These are phyloP conservation scores for Eurotiales sp. DNA, from an alignment of 2,329 filamentous ascomycete genomes.

Conservation along the genomic window DNA sequence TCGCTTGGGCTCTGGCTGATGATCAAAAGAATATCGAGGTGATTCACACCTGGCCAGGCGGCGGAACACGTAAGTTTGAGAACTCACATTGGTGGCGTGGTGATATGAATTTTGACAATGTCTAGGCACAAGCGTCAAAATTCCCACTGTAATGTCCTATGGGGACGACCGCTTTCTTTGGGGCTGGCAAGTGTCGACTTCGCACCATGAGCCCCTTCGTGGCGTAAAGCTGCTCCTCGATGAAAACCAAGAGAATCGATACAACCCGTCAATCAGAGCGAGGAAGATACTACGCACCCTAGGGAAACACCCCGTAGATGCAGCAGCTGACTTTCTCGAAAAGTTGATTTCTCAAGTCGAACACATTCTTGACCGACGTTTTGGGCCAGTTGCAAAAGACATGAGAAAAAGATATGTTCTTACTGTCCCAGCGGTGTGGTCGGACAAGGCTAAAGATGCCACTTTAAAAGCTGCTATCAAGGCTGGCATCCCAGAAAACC, in stretches of 20 bases:
- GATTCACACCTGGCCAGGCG: slow-evolving; percentile 24
- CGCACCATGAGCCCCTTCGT: slow-evolving; percentile 21
- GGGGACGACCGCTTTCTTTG: slow-evolving; percentile 16
- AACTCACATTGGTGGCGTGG: background rate
- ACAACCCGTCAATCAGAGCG: background rate
- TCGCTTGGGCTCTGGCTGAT: slow-evolving; percentile 21
- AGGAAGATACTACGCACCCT: background rate
- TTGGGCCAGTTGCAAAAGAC: slow-evolving; percentile 6
- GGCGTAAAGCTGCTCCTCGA: slow-evolving; percentile 21
- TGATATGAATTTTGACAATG: background rate
- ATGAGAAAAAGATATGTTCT: slow-evolving; percentile 25
- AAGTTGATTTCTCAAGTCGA: background rate
- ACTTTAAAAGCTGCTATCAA: slow-evolving; percentile 21
- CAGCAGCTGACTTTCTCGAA: background rate
- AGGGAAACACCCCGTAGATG: background rate
- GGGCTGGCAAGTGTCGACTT: slow-evolving; percentile 21
- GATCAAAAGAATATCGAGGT: slow-evolving; percentile 20
- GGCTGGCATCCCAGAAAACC: slow-evolving; percentile 14
- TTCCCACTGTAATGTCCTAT: slow-evolving; percentile 19
- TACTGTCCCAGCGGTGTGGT: slow-evolving; percentile 32
- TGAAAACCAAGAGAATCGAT: background rate
- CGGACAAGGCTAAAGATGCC: slow-evolving; percentile 29
- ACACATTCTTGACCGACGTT: slow-evolving; percentile 3
- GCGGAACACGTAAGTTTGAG: slow-evolving; percentile 20
- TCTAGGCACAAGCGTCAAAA: slow-evolving; percentile 20